These are phyloP conservation scores for Ophioceras dolichostomum DNA, from an alignment of 2,329 filamentous ascomycete genomes.

Conservation along the genomic window DNA sequence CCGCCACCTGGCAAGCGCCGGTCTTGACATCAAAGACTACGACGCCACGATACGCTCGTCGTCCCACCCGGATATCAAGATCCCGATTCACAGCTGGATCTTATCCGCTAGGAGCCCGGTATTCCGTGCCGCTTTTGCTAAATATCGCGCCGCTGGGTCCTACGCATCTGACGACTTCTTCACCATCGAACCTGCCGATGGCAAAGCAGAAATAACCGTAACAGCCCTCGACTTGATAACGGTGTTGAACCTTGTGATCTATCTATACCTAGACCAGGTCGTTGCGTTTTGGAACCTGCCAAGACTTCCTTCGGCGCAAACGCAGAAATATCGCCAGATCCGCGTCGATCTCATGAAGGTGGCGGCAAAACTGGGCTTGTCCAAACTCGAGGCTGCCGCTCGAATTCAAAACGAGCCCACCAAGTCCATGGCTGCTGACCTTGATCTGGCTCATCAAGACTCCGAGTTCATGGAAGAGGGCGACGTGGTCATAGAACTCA, in stretches of 20 bases:
- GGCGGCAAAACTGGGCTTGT: slow-evolving; percentile 24
- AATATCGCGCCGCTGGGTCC: slow-evolving; percentile 40
- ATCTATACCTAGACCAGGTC: slow-evolving; percentile 66
- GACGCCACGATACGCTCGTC: slow-evolving; percentile 40
- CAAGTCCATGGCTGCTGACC: slow-evolving; percentile 53
- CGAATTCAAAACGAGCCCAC: slow-evolving; percentile 59
- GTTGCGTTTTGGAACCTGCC: slow-evolving; percentile 81
- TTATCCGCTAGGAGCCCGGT: slow-evolving; percentile 61
- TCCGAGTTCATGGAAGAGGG: slow-evolving; percentile 60
- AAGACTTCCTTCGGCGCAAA: slow-evolving; percentile 52
- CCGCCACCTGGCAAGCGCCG: slow-evolving; percentile 30
- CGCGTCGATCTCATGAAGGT: slow-evolving; percentile 79
- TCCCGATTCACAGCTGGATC: slow-evolving; percentile 78
- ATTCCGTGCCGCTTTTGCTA: slow-evolving; percentile 48
- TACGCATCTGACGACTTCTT: slow-evolving; percentile 49
- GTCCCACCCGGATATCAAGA: slow-evolving; percentile 51
- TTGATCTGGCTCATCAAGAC: slow-evolving; percentile 58
- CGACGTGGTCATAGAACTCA: slow-evolving; percentile 69
- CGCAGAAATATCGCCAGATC: slow-evolving; percentile 65
- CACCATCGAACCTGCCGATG: slow-evolving; percentile 29
- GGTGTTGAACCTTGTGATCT: slow-evolving; percentile 67
- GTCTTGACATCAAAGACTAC: slow-evolving; percentile 24
- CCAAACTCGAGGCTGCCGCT: slow-evolving; percentile 44
- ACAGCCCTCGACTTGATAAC: slow-evolving; percentile 62
- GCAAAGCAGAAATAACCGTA: slow-evolving; percentile 50